Conservation (phyloP, 2,329 filamentous ascomycete genomes). For the Penicillium concentricum region DNA sequence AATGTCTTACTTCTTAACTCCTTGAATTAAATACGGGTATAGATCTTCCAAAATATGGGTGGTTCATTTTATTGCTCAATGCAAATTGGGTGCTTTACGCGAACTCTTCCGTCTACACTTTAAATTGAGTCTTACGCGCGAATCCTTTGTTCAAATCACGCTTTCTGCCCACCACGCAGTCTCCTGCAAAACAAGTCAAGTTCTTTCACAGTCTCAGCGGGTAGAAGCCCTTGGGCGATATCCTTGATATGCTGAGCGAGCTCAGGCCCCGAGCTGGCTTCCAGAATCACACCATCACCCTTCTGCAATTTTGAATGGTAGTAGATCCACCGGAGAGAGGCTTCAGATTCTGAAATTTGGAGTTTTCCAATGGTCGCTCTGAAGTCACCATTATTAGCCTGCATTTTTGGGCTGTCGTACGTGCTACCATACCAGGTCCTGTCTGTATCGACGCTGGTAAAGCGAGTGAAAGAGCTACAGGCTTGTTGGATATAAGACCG, state of each 20-base stretch:
- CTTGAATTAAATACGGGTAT: not conserved
- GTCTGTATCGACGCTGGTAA: no score
- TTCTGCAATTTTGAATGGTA: conserved; percentile 31
- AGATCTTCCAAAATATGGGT: not conserved
- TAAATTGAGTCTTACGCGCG: not conserved
- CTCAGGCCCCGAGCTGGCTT: conserved; percentile 34
- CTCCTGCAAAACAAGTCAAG: conserved; percentile 7
- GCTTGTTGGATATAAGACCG: no score
- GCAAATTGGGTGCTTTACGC: conserved; percentile 1
- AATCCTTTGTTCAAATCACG: not conserved
- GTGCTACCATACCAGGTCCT: no score
- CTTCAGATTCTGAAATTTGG: no score
- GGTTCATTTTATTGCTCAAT: not conserved
- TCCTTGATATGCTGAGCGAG: conserved; percentile 31
- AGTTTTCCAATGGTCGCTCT: no score
- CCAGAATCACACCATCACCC: conserved; percentile 35
- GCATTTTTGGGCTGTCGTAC: no score
- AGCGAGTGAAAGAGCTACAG: no score
- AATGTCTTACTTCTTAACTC: not conserved
- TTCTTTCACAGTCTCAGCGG: conserved; percentile 16
- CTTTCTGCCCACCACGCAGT: not conserved
- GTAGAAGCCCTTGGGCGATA: conserved; percentile 34
- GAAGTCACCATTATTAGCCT: no score
- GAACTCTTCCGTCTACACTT: not conserved
- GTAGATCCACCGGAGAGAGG: conserved; percentile 34